Evolutionary conservation across 192 early-diverging fungal species (phyloP).

Genomic region (Podila verticillata): DNA sequence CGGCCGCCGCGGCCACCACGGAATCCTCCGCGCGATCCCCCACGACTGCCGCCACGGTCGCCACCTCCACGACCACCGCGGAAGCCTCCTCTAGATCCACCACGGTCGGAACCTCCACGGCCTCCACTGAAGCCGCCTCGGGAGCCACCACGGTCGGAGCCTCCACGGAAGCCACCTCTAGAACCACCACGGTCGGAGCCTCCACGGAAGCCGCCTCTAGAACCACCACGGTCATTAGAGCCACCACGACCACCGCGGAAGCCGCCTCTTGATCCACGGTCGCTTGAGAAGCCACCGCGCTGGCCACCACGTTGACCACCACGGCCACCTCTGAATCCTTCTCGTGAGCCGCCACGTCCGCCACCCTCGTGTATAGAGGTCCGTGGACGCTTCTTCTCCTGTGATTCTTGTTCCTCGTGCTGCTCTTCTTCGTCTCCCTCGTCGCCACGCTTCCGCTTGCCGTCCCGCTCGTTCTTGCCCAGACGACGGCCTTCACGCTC

Average conservation of each 20-base stretch:
- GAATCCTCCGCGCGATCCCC: constrained; percentile 26
- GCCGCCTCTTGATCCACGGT: constrained; percentile 13
- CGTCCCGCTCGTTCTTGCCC: constrained; percentile 1
- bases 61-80: constrained; percentile 22
- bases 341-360: constrained; percentile 13
- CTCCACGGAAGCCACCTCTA: constrained; percentile 15
- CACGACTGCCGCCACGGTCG: constrained; percentile 10
- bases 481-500: constrained; percentile 35
- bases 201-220: constrained; percentile 10
- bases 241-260: constrained; percentile 17
- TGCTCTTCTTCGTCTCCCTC: constrained; percentile 19
- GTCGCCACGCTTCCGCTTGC: constrained; percentile 27
- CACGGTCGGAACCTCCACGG: constrained; percentile 9
- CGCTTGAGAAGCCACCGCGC: background rate
- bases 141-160: constrained; percentile 8
- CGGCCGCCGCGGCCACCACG: constrained; percentile 16
- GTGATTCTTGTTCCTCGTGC: constrained; percentile 6
- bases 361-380: constrained; percentile 43
- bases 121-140: constrained; percentile 21
- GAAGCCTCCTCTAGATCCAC: constrained; percentile 24
- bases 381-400: constrained; percentile 31
- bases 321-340: constrained; percentile 6
- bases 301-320: too few relatives aligned
- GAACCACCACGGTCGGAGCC: constrained; percentile 12
- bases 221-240: constrained; percentile 7